Percentiles rank a stretch among this genome's conserved stretches.
Conservation (phyloP, 495 filamentous ascomycete species). For the Tuber magnatum region DNA sequence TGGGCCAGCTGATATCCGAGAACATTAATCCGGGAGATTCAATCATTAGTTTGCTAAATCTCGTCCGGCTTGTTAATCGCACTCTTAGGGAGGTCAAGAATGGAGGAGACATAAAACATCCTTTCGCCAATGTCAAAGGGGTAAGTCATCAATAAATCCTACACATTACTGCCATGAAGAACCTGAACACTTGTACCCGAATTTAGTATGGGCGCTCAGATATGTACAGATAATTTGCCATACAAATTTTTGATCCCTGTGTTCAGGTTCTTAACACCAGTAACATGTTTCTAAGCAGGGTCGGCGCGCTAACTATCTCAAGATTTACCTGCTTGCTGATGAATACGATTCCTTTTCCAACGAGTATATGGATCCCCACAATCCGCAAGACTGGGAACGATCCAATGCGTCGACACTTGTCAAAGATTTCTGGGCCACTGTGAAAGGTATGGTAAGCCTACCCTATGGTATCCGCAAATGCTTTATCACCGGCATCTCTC, state of each 20-base stretch:
- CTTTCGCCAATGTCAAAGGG: slow-evolving; percentile 4
- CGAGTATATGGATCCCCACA: slow-evolving; percentile 5
- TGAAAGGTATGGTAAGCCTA: background rate
- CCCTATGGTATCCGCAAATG: slow-evolving; percentile 9
- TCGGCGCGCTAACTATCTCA: background rate
- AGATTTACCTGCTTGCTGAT: slow-evolving; percentile 14
- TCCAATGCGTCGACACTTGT: slow-evolving; percentile 1
- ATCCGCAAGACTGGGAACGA: background rate
- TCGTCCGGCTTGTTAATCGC: background rate
- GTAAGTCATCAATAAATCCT: slow-evolving; percentile 1
- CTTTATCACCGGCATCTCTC: slow-evolving; percentile 12
- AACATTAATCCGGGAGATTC: background rate
- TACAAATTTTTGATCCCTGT: too few relatives aligned
- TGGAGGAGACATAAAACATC: background rate
- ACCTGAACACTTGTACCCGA: too few relatives aligned
- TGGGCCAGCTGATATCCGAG: background rate
- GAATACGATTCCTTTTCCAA: slow-evolving; percentile 15
- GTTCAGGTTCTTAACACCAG: too few relatives aligned
- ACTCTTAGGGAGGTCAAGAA: background rate
- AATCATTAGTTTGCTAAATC: background rate
- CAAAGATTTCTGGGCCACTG: slow-evolving; percentile 7
- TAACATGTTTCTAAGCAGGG: background rate
- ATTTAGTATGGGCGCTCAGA: too few relatives aligned
- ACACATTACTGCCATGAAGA: background rate
- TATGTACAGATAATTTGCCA: too few relatives aligned